Percentiles rank a stretch among this genome's conserved stretches.
Conservation (phyloP, 148 eudicot species). For the Rhododendron ovatum region DNA sequence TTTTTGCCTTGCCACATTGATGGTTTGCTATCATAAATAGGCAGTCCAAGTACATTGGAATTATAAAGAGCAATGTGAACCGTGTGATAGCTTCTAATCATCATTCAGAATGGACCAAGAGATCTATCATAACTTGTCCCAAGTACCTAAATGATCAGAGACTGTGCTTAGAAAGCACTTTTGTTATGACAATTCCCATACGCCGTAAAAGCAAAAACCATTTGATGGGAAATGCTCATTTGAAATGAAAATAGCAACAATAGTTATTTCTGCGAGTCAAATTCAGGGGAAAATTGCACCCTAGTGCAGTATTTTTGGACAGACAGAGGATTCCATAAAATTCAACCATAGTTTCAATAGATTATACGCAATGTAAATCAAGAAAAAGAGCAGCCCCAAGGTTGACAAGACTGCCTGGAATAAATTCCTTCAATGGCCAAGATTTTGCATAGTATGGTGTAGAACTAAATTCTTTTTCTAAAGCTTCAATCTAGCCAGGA, state of each 20-base stretch:
- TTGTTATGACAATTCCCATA: not conserved
- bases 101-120: not conserved
- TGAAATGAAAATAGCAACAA: not conserved
- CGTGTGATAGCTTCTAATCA: not conserved
- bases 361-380: not conserved
- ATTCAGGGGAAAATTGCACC: not conserved
- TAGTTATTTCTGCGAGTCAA: not conserved
- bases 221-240: not conserved
- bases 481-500: too few species aligned
- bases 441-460: not conserved
- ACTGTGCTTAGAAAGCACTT: not conserved
- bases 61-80: not conserved
- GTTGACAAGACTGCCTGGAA: not conserved
- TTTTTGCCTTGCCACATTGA: not conserved
- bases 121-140: not conserved
- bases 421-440: not conserved
- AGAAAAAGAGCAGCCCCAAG: not conserved
- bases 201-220: too few species aligned
- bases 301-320: not conserved
- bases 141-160: not conserved
- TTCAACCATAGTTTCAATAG: not conserved
- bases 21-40: not conserved
- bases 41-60: not conserved
- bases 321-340: not conserved
- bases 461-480: not conserved